Evolutionary conservation across 176 grass and related monocot genomes (phyloP).

Genomic region (Paspalum vaginatum): DNA sequence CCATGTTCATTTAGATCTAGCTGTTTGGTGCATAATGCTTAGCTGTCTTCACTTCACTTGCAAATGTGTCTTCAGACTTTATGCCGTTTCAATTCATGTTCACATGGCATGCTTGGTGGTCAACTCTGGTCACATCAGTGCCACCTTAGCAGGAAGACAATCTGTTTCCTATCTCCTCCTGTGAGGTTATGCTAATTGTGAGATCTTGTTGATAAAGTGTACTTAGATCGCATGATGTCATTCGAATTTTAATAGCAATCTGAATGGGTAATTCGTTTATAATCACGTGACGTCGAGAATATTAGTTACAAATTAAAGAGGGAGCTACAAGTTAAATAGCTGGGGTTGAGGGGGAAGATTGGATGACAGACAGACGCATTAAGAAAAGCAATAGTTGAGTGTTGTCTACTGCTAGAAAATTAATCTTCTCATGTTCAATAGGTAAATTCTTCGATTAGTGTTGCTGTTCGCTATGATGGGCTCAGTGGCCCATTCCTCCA

Average conservation of each 20-base stretch:
- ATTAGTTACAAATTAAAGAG: background rate
- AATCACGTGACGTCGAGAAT: background rate
- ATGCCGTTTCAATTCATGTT: slow-evolving; percentile 36
- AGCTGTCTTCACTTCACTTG: slow-evolving; percentile 36
- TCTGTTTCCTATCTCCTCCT: slow-evolving; percentile 1
- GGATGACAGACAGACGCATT: background rate
- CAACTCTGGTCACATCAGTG: slow-evolving; percentile 29
- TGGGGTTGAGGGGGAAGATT: background rate
- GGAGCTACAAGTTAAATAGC: background rate
- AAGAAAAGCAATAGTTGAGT: background rate
- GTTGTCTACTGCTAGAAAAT: background rate
- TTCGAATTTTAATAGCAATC: slow-evolving; percentile 21
- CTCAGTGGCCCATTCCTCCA: slow-evolving; percentile 16
- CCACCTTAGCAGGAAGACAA: slow-evolving; percentile 13
- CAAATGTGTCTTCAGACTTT: slow-evolving; percentile 20
- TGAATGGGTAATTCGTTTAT: background rate
- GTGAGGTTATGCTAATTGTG: background rate
- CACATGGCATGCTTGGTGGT: slow-evolving; percentile 42
- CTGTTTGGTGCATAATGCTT: slow-evolving; percentile 15
- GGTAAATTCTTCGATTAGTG: slow-evolving; percentile 15
- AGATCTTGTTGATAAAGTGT: background rate
- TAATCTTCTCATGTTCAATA: slow-evolving; percentile 27
- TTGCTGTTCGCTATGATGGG: slow-evolving; percentile 37
- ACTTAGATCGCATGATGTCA: background rate
- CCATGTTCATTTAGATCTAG: slow-evolving; percentile 15